Evolutionary conservation across 1,284 basidiomycete genomes (phyloP), one percentile per base, ranked within the genome.

Genomic region (Microbotryum silenes-acaulis): DNA sequence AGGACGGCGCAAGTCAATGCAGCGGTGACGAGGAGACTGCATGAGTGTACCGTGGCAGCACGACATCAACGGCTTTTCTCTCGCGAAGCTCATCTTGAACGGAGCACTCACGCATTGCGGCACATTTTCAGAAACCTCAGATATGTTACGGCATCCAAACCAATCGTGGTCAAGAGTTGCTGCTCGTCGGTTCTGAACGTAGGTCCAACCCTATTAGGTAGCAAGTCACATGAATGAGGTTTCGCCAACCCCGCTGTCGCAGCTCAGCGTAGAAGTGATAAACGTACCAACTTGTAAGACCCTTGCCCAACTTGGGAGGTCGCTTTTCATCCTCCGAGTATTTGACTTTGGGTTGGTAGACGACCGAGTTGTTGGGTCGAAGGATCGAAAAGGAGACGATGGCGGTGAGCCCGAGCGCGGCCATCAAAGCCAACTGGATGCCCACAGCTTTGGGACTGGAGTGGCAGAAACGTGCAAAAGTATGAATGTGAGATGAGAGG

Each of bases 121-220:
- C 89, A 82, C 79, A 99, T 85, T 64, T 91, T 85, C 31, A 88
- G 81, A 75, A 98, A 97, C 25, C 93, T 87, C 21, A 99, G 83
- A 76, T 90, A 99, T 16, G 88, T 83, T 55, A 91, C 87, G 0
- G 93, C 94, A 74, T 99, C 96, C 23, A 97, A 83, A 20, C 81
- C 94, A 71, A 97, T 82, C 74, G 93, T 91, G 69, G 89, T 84
- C 37, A 97, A 80, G 51, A 97, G 83, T 69, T 91, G 86, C 31
- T 86, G 83, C 75, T 98, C 94, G 71, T 87, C 87, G 33, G 87
- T 86, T 65, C 84, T 82, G 55, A 91, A 72, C 23, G 97, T 82
- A 2, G 94, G 93, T 25, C 85, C 85, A 1, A 97, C 78, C 94
- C 93, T 54, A 48, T 58, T 21, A 62, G 21, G 51, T 54, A 57